phyloP scores from a whole-genome alignment of 2,329 filamentous ascomycete species.

The Xylariaceae sp. region DNA sequence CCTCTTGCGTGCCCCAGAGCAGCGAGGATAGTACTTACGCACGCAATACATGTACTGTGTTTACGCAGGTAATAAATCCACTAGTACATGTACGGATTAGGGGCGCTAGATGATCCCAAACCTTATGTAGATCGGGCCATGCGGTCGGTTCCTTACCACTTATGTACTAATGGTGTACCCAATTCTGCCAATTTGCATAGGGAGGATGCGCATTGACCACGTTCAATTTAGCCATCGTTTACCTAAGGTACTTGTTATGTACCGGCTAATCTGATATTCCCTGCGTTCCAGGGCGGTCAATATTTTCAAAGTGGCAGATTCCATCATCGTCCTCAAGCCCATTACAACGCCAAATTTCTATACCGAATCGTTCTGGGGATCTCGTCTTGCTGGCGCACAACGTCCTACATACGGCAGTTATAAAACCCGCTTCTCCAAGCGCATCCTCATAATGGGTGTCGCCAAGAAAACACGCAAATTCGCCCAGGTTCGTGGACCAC shows the following conservation, averaged over 20 bases:
- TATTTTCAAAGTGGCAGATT: slow-evolving; percentile 30
- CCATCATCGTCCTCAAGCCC: background rate
- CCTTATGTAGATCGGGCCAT: too few relatives aligned
- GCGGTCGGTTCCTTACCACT: too few relatives aligned
- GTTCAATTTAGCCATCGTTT: too few relatives aligned
- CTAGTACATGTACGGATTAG: too few relatives aligned
- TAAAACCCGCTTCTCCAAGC: background rate
- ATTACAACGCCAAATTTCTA: background rate
- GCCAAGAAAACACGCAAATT: slow-evolving; percentile 93
- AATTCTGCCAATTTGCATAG: too few relatives aligned
- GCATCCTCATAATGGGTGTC: slow-evolving; percentile 69
- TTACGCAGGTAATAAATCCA: too few relatives aligned
- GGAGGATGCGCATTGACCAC: slow-evolving; percentile 17
- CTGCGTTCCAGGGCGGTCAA: slow-evolving; percentile 30
- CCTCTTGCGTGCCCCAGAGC: too few relatives aligned
- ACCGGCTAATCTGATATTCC: slow-evolving; percentile 26
- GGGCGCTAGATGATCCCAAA: too few relatives aligned
- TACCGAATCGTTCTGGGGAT: background rate
- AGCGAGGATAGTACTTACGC: too few relatives aligned
- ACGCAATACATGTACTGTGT: too few relatives aligned
- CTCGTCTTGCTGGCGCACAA: background rate
- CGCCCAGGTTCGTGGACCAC: slow-evolving; percentile 56
- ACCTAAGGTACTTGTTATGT: background rate
- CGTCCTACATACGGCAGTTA: background rate
- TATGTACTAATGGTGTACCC: too few relatives aligned